Percentiles rank a stretch among this genome's conserved stretches.
phyloP scores from a whole-genome alignment of 495 filamentous ascomycete species.

The Hypoxylon perforatum region DNA sequence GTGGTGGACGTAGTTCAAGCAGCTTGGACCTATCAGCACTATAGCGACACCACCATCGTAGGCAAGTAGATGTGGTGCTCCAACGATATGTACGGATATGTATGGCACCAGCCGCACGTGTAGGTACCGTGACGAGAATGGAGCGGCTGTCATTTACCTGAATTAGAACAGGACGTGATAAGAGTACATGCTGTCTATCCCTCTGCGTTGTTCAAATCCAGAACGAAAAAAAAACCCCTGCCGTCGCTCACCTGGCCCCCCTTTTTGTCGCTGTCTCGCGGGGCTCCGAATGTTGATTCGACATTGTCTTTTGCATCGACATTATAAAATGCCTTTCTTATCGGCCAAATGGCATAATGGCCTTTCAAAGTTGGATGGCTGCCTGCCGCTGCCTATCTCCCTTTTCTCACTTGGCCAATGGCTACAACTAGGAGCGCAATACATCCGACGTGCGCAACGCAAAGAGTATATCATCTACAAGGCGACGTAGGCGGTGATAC shows the following conservation, averaged over 20 bases:
- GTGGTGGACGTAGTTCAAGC: neutral
- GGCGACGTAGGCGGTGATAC: slow-evolving; percentile 28
- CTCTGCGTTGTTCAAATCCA: slow-evolving; percentile 41
- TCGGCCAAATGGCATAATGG: slow-evolving; percentile 34
- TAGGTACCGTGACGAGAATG: slow-evolving; percentile 32
- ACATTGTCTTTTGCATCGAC: slow-evolving; percentile 41
- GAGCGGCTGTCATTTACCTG: slow-evolving; percentile 28
- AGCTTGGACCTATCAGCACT: slow-evolving; percentile 33
- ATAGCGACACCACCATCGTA: slow-evolving; percentile 38
- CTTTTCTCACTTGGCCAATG: slow-evolving; percentile 27
- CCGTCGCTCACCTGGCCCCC: slow-evolving; percentile 37
- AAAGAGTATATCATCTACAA: slow-evolving; percentile 29
- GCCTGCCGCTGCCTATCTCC: slow-evolving; percentile 26
- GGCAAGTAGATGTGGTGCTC: slow-evolving; percentile 12
- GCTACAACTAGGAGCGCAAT: slow-evolving; percentile 8
- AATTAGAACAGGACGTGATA: slow-evolving; percentile 27
- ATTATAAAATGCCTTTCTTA: slow-evolving; percentile 44
- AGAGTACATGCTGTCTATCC: slow-evolving; percentile 25
- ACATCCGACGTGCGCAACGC: slow-evolving; percentile 25
- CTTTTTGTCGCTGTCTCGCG: slow-evolving; percentile 32
- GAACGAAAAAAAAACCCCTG: slow-evolving; percentile 30
- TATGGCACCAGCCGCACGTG: slow-evolving; percentile 36
- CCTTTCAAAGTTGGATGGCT: slow-evolving; percentile 24
- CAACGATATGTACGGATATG: too few relatives aligned
- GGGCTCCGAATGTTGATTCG: slow-evolving; percentile 40